These are phyloP conservation scores for Henckelia pumila DNA, from an alignment of 257 asterid species.

Conservation along the genomic window DNA sequence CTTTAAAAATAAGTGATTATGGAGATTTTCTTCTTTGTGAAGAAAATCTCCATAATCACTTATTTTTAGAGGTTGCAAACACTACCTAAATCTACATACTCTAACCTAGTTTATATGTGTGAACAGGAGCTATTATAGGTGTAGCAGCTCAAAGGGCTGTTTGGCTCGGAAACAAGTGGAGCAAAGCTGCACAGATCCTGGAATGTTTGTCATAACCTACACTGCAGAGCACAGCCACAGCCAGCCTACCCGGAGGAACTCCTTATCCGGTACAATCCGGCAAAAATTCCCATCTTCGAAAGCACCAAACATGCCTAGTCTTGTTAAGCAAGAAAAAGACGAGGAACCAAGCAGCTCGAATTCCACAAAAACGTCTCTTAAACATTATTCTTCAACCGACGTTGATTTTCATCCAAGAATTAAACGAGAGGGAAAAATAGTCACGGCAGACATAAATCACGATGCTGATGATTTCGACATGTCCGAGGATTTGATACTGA, in stretches of 20 bases:
- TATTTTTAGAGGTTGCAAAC: no score
- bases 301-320: not conserved
- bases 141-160: constrained; percentile 93
- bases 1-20: no score
- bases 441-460: not conserved
- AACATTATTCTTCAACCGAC: constrained; percentile 7
- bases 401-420: constrained; percentile 8
- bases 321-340: constrained; percentile 21
- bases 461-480: constrained; percentile 14
- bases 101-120: not conserved
- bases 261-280: constrained; percentile 82
- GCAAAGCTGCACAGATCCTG: constrained; percentile 69
- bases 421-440: constrained; percentile 25
- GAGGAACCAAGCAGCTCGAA: constrained; percentile 3
- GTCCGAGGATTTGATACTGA: constrained; percentile 34
- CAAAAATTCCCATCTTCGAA: constrained; percentile 56
- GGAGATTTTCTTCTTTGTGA: no score
- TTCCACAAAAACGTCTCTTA: constrained; percentile 23
- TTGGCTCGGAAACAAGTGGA: constrained; percentile 92
- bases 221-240: constrained; percentile 89
- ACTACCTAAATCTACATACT: no score
- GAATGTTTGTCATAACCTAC: constrained; percentile 65
- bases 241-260: constrained; percentile 78
- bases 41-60: no score
- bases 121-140: constrained; percentile 86